Conservation (phyloP, 2,329 filamentous ascomycete species). For the Fonsecaea multimorphosa region DNA sequence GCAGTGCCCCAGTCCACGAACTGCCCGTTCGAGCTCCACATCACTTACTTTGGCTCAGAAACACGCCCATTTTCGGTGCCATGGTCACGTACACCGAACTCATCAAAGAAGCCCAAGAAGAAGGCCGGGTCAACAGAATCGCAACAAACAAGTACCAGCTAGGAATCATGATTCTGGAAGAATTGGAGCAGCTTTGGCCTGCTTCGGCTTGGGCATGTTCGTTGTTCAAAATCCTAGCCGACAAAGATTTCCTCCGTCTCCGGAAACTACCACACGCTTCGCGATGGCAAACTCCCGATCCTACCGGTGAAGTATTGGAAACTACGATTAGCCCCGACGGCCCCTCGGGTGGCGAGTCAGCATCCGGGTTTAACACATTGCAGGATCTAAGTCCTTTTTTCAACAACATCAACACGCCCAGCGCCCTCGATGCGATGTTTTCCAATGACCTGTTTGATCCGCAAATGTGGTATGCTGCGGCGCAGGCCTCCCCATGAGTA, state of each 20-base stretch:
- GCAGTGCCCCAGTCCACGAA: background rate
- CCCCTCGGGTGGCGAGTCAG: background rate
- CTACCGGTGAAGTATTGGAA: background rate
- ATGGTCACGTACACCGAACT: constrained; percentile 4
- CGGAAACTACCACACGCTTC: background rate
- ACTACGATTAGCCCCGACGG: background rate
- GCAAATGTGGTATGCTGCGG: background rate
- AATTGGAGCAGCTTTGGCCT: background rate
- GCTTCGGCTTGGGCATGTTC: constrained; percentile 4
- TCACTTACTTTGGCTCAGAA: background rate
- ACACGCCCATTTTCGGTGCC: constrained; percentile 5
- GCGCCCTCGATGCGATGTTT: background rate
- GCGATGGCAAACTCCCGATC: background rate
- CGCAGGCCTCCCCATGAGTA: background rate
- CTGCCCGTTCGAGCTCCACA: background rate
- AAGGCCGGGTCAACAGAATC: background rate
- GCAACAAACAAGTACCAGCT: constrained; percentile 9
- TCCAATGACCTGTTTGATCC: background rate
- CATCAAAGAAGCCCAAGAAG: constrained; percentile 1
- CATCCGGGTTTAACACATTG: background rate
- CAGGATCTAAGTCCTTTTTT: background rate
- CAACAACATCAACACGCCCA: background rate
- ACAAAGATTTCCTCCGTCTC: background rate
- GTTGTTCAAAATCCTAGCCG: background rate
- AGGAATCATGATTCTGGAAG: background rate